Evolutionary conservation across 192 early-diverging fungal species (phyloP).

Genomic region (Podila horticola): DNA sequence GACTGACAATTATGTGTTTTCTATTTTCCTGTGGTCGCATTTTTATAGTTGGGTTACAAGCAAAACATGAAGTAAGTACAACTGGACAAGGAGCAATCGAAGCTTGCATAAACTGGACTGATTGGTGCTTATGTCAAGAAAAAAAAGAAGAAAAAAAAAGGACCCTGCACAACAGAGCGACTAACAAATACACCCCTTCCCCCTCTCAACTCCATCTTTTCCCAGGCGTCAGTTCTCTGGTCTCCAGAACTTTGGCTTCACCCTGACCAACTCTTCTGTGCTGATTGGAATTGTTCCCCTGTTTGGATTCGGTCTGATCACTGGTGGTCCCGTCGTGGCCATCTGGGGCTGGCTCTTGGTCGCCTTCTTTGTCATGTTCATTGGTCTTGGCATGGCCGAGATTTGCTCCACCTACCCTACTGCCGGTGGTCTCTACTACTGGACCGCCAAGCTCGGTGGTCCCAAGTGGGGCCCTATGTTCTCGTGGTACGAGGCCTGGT

Average conservation of each 20-base stretch:
- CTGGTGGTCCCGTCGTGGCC: conserved; percentile 56
- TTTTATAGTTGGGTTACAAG: conserved; percentile 39
- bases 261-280: conserved; percentile 41
- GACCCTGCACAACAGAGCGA: not conserved
- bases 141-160: not conserved
- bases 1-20: not conserved
- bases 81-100: not conserved
- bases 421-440: conserved; percentile 51
- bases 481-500: conserved; percentile 56
- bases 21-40: not conserved
- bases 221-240: conserved; percentile 45
- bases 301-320: conserved; percentile 55
- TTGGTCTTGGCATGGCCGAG: conserved; percentile 60
- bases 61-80: conserved; percentile 50
- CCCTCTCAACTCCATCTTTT: not conserved
- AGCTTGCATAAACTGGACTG: not conserved
- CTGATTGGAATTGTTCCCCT: conserved; percentile 51
- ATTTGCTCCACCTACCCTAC: conserved; percentile 64
- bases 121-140: not conserved
- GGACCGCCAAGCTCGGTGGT: conserved; percentile 47
- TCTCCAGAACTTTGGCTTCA: conserved; percentile 52
- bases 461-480: conserved; percentile 56
- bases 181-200: not conserved
- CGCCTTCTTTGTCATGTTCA: conserved; percentile 56
- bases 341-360: conserved; percentile 65